Evolutionary conservation across 2,329 filamentous ascomycete species (phyloP).

Genomic region (Aspergillus vadensis): DNA sequence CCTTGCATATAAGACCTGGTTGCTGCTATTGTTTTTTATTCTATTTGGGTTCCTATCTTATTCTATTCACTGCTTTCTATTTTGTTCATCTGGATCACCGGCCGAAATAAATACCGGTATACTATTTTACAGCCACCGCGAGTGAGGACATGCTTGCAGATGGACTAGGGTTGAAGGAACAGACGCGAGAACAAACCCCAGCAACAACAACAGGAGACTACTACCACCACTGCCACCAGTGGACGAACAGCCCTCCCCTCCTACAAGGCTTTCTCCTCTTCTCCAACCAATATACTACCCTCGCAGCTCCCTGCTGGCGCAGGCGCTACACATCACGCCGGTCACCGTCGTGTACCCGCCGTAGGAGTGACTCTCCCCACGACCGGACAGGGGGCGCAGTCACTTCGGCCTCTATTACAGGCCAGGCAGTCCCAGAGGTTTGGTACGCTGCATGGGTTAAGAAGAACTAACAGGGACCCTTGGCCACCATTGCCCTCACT

Average conservation of each 20-base stretch:
- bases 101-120: not conserved
- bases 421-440: constrained; percentile 23
- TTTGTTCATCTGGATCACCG: not conserved
- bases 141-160: not conserved
- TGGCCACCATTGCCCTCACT: constrained; percentile 20
- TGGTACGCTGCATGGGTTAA: constrained; percentile 30
- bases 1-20: constrained; percentile 17
- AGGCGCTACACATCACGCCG: constrained; percentile 22
- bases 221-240: not conserved
- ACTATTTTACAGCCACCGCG: not conserved
- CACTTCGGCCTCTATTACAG: constrained; percentile 21
- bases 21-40: not conserved
- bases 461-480: constrained; percentile 24
- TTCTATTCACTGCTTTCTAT: not conserved
- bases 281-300: constrained; percentile 2
- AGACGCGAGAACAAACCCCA: not conserved
- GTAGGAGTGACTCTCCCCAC: constrained; percentile 19
- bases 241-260: not conserved
- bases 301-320: constrained; percentile 16
- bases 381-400: constrained; percentile 23
- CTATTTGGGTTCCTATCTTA: not conserved
- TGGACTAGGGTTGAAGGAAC: not conserved
- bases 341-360: constrained; percentile 23
- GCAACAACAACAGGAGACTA: not conserved
- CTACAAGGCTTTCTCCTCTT: constrained; percentile 7